Evolutionary conservation across 2,329 filamentous ascomycete genomes (phyloP), one percentile per base, ranked within the genome.

Genomic region (Hypoxylon sp.): DNA sequence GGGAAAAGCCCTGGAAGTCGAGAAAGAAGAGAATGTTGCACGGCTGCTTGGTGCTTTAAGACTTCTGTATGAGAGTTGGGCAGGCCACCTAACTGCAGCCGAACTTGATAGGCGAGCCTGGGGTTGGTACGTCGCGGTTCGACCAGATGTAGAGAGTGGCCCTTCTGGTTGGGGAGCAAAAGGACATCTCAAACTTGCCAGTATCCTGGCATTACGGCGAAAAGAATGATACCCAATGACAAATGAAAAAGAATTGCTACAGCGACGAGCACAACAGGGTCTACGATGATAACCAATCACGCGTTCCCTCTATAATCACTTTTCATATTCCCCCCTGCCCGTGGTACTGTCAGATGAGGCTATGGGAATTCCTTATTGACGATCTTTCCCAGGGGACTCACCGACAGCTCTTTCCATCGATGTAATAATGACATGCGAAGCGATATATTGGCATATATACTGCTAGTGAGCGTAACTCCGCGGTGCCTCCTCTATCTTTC

Each of bases 91-190:
- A 32, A 82, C 78, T 24, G 78, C 79, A 3, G 81, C 85, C 15
- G 91, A 97, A 71, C 79, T 97, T 54, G 91, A 97, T 73, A 83
- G 84, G 64, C 85, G 88, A 62, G 91, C 92, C 17, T 96, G 92
- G 91, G 80, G 80, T 10, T 97, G 93, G 93, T 97, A 97, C 76
- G 81, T 90, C 1, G 84, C 85, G 20, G 87, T 94, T 19, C 82
- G 93, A 65, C 93, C 93, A 0, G 89, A 92, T 19, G 90, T 97
- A 2, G 88, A 91, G 61, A 79, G 83, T 59, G 93, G 93, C 0
- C 86, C 87, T 49, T 86, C 87, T 19, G 93, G 93, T 1, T 97
- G 93, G 93, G 93, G 93, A 26, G 91, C 90, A 11, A 95, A 94
- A 76, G 92, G 91, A 1, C 79, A 81, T 56, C 80, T 97, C 26